Conservation (phyloP, 2,329 filamentous ascomycete species). For the Macrophomina tecta region DNA sequence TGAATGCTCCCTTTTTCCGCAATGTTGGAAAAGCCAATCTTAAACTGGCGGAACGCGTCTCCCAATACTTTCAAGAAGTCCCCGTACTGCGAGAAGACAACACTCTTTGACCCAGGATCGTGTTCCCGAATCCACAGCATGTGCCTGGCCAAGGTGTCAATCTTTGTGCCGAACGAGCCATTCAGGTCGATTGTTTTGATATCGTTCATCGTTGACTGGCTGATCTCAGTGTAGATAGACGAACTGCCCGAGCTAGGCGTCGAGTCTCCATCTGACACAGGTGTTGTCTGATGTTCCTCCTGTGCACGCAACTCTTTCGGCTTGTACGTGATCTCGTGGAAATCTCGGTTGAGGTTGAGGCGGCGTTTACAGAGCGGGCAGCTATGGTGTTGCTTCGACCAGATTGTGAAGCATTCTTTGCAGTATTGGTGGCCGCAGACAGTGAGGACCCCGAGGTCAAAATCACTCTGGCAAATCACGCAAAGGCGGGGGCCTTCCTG, state of each 20-base stretch:
- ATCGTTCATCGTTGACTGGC: constrained; percentile 71
- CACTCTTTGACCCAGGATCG: constrained; percentile 86
- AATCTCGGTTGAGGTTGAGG: constrained; percentile 65
- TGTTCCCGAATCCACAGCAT: constrained; percentile 82
- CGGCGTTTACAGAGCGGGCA: constrained; percentile 85
- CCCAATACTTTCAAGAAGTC: constrained; percentile 79
- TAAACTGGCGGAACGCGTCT: constrained; percentile 71
- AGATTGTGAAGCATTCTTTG: constrained; percentile 80
- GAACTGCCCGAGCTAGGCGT: constrained; percentile 4
- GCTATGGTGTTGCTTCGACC: constrained; percentile 75
- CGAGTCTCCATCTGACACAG: constrained; percentile 3
- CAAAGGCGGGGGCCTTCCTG: constrained; percentile 67
- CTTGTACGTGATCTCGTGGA: constrained; percentile 86
- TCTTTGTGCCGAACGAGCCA: constrained; percentile 83
- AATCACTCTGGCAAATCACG: constrained; percentile 80
- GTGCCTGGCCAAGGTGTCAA: constrained; percentile 75
- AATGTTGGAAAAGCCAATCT: constrained; percentile 76
- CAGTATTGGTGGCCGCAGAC: constrained; percentile 93
- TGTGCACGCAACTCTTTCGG: constrained; percentile 74
- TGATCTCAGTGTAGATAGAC: constrained; percentile 80
- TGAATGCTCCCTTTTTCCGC: constrained; percentile 72
- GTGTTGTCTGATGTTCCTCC: constrained; percentile 54
- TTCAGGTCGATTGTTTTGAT: constrained; percentile 83
- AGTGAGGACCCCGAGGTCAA: constrained; percentile 81
- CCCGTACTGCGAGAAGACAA: constrained; percentile 92